A percentile compares a stretch with the other conserved stretches of the same genome.
phyloP scores from a whole-genome alignment of 768 basidiomycete genomes.

The Gyrodon lividus region DNA sequence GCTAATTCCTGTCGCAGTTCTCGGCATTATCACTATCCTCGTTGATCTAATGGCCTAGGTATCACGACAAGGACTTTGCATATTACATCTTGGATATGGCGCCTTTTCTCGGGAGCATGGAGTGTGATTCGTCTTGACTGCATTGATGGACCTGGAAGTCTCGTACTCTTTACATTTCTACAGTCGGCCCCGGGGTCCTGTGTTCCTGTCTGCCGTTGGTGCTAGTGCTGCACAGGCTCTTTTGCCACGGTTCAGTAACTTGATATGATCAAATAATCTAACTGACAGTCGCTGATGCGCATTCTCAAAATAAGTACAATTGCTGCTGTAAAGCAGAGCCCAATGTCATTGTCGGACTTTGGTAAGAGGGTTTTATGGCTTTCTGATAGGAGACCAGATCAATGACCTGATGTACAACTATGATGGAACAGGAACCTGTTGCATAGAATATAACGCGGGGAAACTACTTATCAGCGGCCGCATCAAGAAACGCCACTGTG shows the following conservation, averaged over 20 bases:
- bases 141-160: conserved; percentile 6
- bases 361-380: too few relatives aligned
- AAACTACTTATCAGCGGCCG: neutral
- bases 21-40: conserved; percentile 88
- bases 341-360: too few relatives aligned
- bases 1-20: conserved; percentile 44
- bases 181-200: neutral
- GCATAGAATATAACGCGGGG: neutral
- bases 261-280: too few relatives aligned
- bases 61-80: conserved; percentile 7
- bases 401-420: too few relatives aligned
- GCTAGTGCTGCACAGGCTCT: conserved; percentile 1
- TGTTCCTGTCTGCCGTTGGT: neutral
- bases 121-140: conserved; percentile 1
- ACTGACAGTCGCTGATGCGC: too few relatives aligned
- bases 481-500: conserved; percentile 11
- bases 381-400: too few relatives aligned
- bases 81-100: neutral
- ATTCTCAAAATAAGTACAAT: too few relatives aligned
- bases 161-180: neutral
- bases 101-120: conserved; percentile 1
- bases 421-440: too few relatives aligned
- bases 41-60: conserved; percentile 73
- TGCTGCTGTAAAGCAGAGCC: too few relatives aligned
- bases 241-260: neutral